phyloP scores from a whole-genome alignment of 2,329 filamentous ascomycete species.

The Colletotrichum shisoi region DNA sequence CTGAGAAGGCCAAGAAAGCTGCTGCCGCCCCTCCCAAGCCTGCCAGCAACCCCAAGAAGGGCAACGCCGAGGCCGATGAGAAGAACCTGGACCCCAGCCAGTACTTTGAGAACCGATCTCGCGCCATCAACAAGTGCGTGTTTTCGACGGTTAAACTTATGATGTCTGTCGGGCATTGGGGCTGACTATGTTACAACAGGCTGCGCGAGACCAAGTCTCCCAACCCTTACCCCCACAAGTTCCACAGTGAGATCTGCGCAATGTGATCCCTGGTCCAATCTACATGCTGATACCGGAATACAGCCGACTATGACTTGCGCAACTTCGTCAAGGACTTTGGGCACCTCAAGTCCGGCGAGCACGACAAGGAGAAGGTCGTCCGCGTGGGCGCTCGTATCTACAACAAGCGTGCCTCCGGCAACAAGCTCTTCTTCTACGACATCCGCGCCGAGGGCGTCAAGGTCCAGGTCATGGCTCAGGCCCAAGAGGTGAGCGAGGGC shows the following conservation, averaged over 20 bases:
- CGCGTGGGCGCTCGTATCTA: conserved; percentile 87
- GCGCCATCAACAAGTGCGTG: conserved; percentile 71
- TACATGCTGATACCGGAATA: conserved; percentile 57
- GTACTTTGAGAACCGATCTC: conserved; percentile 96
- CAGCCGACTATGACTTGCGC: conserved; percentile 82
- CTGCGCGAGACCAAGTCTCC: conserved; percentile 76
- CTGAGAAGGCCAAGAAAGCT: conserved; percentile 87
- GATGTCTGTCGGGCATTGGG: conserved; percentile 63
- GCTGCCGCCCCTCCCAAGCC: conserved; percentile 69
- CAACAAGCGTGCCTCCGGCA: conserved; percentile 80
- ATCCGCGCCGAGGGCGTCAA: conserved; percentile 70
- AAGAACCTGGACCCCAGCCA: conserved; percentile 66
- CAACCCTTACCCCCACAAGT: conserved; percentile 89
- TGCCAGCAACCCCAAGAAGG: conserved; percentile 70
- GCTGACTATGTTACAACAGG: conserved; percentile 45
- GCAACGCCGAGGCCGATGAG: conserved; percentile 72
- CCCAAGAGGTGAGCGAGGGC: conserved; percentile 75
- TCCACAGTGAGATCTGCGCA: conserved; percentile 41
- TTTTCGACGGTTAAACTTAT: conserved; percentile 6
- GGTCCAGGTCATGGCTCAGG: conserved; percentile 92
- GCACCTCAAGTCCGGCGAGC: conserved; percentile 86
- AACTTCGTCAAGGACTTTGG: conserved; percentile 82
- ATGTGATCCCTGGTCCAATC: background rate
- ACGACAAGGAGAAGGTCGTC: conserved; percentile 76
- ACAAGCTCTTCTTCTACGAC: conserved; percentile 93